A percentile compares a stretch with the other conserved stretches of the same genome.
phyloP scores from a whole-genome alignment of 495 filamentous ascomycete species.

The Pyrenula massariospora region DNA sequence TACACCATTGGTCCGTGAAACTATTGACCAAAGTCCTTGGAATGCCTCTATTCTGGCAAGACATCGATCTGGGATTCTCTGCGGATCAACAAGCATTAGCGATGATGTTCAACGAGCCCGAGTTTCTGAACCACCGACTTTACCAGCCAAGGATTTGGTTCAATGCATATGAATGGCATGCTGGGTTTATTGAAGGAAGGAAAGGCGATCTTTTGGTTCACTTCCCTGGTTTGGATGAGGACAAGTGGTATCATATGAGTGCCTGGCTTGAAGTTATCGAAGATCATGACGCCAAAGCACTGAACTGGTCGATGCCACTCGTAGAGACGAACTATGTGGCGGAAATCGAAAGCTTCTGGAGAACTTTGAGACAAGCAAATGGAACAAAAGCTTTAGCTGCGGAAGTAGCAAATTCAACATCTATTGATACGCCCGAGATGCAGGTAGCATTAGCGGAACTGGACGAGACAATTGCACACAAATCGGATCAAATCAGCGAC shows the following conservation, averaged over 20 bases:
- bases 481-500: not conserved
- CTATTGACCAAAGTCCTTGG: conserved; percentile 22
- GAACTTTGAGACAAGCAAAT: not conserved
- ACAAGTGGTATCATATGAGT: conserved; percentile 5
- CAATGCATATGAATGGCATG: conserved; percentile 19
- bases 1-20: conserved; percentile 26
- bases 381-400: not conserved
- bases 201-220: conserved; percentile 23
- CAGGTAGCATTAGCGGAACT: not conserved
- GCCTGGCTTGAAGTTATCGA: not conserved
- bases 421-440: not conserved
- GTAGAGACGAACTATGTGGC: not conserved
- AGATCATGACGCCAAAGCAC: not conserved
- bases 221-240: conserved; percentile 20
- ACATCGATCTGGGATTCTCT: conserved; percentile 15
- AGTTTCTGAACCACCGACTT: conserved; percentile 13
- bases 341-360: not conserved
- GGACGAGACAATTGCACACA: not conserved
- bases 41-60: conserved; percentile 17
- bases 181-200: conserved; percentile 18
- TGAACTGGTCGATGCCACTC: not conserved
- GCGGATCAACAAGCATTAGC: conserved; percentile 24
- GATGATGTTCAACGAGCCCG: conserved; percentile 16
- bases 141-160: conserved; percentile 29
- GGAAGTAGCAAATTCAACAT: not conserved